Base-by-base conservation (phyloP, 805 yeast species). In the Kregervanrija delftensis region DNA sequence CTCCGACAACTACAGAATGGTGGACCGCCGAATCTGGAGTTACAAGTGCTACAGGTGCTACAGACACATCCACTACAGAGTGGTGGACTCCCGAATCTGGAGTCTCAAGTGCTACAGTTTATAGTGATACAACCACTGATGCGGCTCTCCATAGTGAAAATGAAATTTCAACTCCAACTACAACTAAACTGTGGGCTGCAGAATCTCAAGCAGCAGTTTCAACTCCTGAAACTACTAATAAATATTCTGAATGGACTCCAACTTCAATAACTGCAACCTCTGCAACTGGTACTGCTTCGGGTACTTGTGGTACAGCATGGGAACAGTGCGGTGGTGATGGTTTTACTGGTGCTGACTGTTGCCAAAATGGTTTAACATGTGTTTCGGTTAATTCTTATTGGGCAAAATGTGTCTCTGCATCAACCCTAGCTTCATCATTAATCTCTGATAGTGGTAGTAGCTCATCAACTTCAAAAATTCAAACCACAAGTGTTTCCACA, bases 321-420 rank as follows among this genome's bases (percentile, higher is more conserved):
- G 62, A 46, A 11, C 65, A 60, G 45, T 60, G 65, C 48, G 65
- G 65, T 34, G 65, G 65, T 16, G 38, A 37, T 2, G 62, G 47
- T 35, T 60, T 45, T 38, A 37, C 50, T 2, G 65, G 65, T 12
- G 56, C 41, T 6, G 50, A 55, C 5, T 59, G 64, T 43, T 60
- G 65, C 38, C 58, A 55, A 40, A 39, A 31, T 5, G 59, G 57
- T 11, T 41, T 49, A 31, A 37, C 46, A 14, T 60, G 65, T 49
- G 54, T 49, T 14, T 40, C 52, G 3, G 56, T 52, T 10, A 57
- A 58, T 41, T 43, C 53, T 11, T 52, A 58, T 39, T 60, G 65
- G 65, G 61, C 63, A 8, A 51, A 57, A 45, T 60, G 65, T 49
- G 48, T 59, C 9, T 47, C 55, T 12, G 54, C 52, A 6, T 51